Evolutionary conservation across 305 asterid species (phyloP), one percentile per base, ranked within the genome.

Genomic region (Fraxinus velutina): DNA sequence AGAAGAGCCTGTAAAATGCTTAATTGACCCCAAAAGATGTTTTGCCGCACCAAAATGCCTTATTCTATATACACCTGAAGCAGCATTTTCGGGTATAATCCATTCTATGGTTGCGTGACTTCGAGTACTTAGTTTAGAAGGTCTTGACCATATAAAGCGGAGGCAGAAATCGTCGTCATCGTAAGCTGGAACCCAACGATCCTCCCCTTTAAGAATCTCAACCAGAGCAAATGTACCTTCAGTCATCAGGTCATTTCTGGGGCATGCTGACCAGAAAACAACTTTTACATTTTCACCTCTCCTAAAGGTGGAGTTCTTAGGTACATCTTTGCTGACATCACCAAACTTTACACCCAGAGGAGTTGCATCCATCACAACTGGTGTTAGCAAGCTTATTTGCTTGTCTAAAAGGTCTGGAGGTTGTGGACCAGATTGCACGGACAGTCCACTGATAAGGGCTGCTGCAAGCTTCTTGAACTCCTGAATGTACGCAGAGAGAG

Each of bases 191-290:
- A 81, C 88, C 98, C 98, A 96, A 0, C 90, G 12, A 79, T 90
- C 92, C 80, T 87, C 80, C 42, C 90, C 94, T 78, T 86, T 88
- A 66, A 93, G 91, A 62, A 90, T 85, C 89, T 96, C 99, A 30
- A 96, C 99, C 30, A 96, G 92, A 2, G 99, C 89, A 77, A 96
- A 96, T 30, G 99, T 96, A 79, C 99, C 99, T 88, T 96, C 98
- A 0, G 98, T 96, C 98, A 94, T 91, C 81, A 94, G 97, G 84
- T 96, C 99, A 24, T 96, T 96, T 76, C 99, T 88, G 4, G 97
- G 99, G 80, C 98, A 94, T 1, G 98, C 99, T 6, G 99, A 93
- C 92, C 90, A 89, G 88, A 96, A 96, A 84, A 83, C 86, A 24
- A 92, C 99, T 0, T 92, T 88, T 72, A 93, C 98, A 0, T 85